Evolutionary conservation across 805 yeast genomes (phyloP).

Genomic region (Tetrapisispora namnaoensis): DNA sequence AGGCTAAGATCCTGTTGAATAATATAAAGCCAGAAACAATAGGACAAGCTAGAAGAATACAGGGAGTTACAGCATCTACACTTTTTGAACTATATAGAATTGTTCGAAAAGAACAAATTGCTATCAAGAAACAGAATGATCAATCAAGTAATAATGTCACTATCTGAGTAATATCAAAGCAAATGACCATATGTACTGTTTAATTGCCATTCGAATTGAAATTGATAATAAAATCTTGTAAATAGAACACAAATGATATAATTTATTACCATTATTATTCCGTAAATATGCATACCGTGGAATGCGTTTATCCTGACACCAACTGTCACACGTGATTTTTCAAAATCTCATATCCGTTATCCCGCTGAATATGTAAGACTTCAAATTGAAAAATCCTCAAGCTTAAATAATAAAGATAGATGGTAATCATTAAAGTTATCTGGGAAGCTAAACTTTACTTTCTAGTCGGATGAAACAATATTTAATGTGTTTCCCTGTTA

Average conservation of each 20-base stretch:
- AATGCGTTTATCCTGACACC: background rate
- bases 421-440: too few species aligned
- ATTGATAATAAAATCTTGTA: background rate
- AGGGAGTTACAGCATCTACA: slow-evolving; percentile 93
- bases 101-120: slow-evolving; percentile 6
- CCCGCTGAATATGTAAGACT: too few species aligned
- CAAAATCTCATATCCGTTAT: too few species aligned
- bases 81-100: slow-evolving; percentile 65
- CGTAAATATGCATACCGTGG: background rate
- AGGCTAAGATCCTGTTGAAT: slow-evolving; percentile 60
- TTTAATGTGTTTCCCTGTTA: too few species aligned
- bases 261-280: background rate
- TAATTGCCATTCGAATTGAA: too few species aligned
- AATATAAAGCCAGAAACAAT: slow-evolving; percentile 76
- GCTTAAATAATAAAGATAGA: too few species aligned
- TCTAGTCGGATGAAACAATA: too few species aligned
- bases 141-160: too few species aligned
- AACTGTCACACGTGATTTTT: background rate
- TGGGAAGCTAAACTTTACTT: too few species aligned
- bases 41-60: slow-evolving; percentile 91
- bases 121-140: background rate
- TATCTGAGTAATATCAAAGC: too few species aligned
- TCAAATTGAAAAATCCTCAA: too few species aligned
- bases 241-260: background rate
- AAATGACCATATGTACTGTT: too few species aligned